Percentiles rank a stretch among this genome's conserved stretches.
phyloP scores from a whole-genome alignment of 805 yeast genomes.

The Candida sonorensis region DNA sequence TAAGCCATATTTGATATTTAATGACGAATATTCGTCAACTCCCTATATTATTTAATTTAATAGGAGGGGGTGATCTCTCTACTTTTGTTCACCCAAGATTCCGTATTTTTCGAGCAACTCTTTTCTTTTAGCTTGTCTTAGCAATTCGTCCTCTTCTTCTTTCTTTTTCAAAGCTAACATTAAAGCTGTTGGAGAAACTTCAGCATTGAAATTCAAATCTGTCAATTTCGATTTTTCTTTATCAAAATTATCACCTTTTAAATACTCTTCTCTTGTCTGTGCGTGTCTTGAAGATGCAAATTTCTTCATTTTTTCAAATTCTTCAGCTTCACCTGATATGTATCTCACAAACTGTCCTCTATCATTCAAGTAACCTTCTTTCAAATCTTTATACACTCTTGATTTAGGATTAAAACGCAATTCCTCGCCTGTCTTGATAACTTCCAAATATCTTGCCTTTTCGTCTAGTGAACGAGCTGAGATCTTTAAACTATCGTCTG shows the following conservation, averaged over 20 bases:
- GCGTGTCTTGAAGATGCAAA: slow-evolving; percentile 31
- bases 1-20: slow-evolving; percentile 68
- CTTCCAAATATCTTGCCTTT: slow-evolving; percentile 60
- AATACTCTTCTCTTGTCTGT: slow-evolving; percentile 10
- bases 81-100: slow-evolving; percentile 6
- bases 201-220: slow-evolving; percentile 22
- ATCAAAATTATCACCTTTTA: slow-evolving; percentile 10
- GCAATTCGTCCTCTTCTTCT: slow-evolving; percentile 23
- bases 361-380: slow-evolving; percentile 28
- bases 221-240: slow-evolving; percentile 12
- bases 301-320: slow-evolving; percentile 39
- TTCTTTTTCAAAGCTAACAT: slow-evolving; percentile 29
- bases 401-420: slow-evolving; percentile 51
- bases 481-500: slow-evolving; percentile 23
- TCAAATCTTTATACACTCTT: slow-evolving; percentile 29
- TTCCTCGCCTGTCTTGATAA: slow-evolving; percentile 37
- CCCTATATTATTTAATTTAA: too few relatives aligned
- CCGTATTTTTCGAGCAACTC: slow-evolving; percentile 35
- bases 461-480: slow-evolving; percentile 65
- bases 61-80: too few relatives aligned
- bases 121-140: slow-evolving; percentile 25
- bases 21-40: slow-evolving; percentile 26
- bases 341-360: slow-evolving; percentile 47
- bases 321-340: slow-evolving; percentile 50
- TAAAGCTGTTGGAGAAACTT: slow-evolving; percentile 43